A percentile compares a stretch with the other conserved stretches of the same genome.
Evolutionary conservation across 2,329 filamentous ascomycete genomes (phyloP).

Genomic region (Hawksworthiomyces lignivorus): DNA sequence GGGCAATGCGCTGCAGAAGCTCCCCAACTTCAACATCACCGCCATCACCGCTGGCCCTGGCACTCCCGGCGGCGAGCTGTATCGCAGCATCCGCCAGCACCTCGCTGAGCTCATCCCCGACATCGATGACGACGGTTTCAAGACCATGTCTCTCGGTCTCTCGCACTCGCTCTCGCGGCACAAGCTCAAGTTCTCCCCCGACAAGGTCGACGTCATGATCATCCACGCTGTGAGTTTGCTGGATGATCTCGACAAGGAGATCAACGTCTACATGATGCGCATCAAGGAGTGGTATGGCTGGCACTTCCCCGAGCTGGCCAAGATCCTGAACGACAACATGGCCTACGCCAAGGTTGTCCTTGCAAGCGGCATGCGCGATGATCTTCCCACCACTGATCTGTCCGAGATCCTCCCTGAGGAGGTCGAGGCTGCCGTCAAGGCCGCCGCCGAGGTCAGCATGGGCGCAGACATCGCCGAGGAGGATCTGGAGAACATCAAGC

Average conservation of each 20-base stretch:
- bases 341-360: constrained; percentile 87
- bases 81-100: constrained; percentile 88
- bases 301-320: constrained; percentile 98
- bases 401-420: constrained; percentile 91
- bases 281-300: constrained; percentile 99
- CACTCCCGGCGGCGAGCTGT: constrained; percentile 76
- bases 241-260: constrained; percentile 95
- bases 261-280: constrained; percentile 98
- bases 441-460: constrained; percentile 94
- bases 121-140: constrained; percentile 74
- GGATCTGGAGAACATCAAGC: constrained; percentile 87
- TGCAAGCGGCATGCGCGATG: constrained; percentile 80
- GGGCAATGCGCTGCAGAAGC: constrained; percentile 82
- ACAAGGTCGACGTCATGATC: constrained; percentile 99
- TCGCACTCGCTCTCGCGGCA: constrained; percentile 94
- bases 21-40: constrained; percentile 79
- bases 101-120: constrained; percentile 85
- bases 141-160: constrained; percentile 91
- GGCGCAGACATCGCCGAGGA: constrained; percentile 92
- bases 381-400: constrained; percentile 68
- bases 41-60: constrained; percentile 74
- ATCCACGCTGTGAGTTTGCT: constrained; percentile 91
- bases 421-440: constrained; percentile 85
- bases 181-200: constrained; percentile 96
- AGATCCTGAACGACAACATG: constrained; percentile 94